A percentile compares a stretch with the other conserved stretches of the same genome.
Evolutionary conservation across 345 rosid species (phyloP).

Genomic region (Gossypium ekmanianum): DNA sequence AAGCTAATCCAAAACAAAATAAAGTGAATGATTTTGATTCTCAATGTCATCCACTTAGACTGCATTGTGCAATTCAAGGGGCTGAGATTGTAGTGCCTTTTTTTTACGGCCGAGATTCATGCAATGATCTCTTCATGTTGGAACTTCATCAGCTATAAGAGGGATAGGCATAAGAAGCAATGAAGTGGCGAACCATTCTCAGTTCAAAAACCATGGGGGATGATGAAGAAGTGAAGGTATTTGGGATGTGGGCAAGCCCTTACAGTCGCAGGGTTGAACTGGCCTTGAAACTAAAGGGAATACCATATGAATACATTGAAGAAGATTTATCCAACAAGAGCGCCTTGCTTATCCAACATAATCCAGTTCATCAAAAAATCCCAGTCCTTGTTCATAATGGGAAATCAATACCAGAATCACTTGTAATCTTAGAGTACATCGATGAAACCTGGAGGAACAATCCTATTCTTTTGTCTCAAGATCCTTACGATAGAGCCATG

Average conservation of each 20-base stretch:
- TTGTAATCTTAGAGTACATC: conserved; percentile 9
- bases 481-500: conserved; percentile 36
- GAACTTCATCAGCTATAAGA: neutral
- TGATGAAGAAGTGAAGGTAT: neutral
- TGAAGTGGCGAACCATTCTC: neutral
- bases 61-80: conserved; percentile 10
- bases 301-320: conserved; percentile 4
- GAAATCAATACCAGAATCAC: neutral
- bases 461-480: conserved; percentile 39
- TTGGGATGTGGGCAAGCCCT: conserved; percentile 4
- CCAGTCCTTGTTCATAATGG: conserved; percentile 11
- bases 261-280: neutral
- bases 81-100: conserved; percentile 7
- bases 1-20: neutral
- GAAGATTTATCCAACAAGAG: conserved; percentile 16
- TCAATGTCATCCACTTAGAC: conserved; percentile 11
- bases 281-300: conserved; percentile 5
- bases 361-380: conserved; percentile 13
- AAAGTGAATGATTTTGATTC: neutral
- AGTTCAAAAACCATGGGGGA: neutral
- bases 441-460: conserved; percentile 3
- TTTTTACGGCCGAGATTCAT: neutral
- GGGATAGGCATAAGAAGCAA: no score
- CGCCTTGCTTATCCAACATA: neutral
- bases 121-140: neutral